Evolutionary conservation across 805 yeast species (phyloP).

Genomic region (Spathaspora passalidarum): DNA sequence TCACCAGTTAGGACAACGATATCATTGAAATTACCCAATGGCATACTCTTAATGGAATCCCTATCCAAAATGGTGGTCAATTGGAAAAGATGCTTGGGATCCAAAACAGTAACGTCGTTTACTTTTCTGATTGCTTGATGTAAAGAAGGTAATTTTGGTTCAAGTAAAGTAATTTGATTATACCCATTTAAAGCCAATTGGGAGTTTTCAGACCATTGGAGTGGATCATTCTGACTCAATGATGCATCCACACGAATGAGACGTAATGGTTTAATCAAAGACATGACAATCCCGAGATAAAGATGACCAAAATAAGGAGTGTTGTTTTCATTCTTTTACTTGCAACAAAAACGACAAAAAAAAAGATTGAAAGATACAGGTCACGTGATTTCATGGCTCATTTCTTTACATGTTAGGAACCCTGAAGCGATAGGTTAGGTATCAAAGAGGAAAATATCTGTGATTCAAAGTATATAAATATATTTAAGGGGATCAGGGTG

Average conservation of each 20-base stretch:
- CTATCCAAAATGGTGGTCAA: constrained; percentile 22
- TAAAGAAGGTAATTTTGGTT: constrained; percentile 35
- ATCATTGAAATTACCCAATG: constrained; percentile 26
- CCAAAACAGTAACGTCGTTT: constrained; percentile 15
- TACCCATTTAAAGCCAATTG: constrained; percentile 37
- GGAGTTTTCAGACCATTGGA: constrained; percentile 32
- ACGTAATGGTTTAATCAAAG: constrained; percentile 2
- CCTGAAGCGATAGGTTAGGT: no score
- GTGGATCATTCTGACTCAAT: constrained; percentile 19
- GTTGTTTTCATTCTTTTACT: no score
- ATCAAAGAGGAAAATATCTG: no score
- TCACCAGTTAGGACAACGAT: constrained; percentile 24
- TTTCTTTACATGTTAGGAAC: no score
- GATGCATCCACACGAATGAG: constrained; percentile 15
- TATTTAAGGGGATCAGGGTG: no score
- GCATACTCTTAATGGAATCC: constrained; percentile 25
- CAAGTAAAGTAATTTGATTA: constrained; percentile 30
- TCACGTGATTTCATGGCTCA: no score
- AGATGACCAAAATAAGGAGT: no score
- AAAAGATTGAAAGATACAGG: no score
- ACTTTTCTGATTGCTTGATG: constrained; percentile 11
- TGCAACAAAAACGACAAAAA: no score
- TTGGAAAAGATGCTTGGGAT: constrained; percentile 24
- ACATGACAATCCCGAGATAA: no score
- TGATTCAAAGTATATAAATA: no score